phyloP scores from a whole-genome alignment of 2,329 filamentous ascomycete genomes.

The Calonectria hawksworthii region DNA sequence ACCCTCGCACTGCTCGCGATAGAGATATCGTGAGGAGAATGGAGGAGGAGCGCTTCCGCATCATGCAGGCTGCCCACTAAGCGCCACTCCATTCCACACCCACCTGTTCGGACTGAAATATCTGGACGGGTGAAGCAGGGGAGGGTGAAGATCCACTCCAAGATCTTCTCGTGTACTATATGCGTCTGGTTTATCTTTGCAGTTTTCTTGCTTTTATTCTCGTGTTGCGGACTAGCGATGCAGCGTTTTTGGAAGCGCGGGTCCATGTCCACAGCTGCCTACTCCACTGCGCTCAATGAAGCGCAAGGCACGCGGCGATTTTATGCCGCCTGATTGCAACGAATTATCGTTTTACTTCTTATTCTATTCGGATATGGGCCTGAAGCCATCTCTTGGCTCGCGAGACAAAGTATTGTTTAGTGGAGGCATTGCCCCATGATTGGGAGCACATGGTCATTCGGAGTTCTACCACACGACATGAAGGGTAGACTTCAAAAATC shows the following conservation, averaged over 20 bases:
- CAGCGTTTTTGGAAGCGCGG: conserved; percentile 13
- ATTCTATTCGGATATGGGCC: conserved; percentile 23
- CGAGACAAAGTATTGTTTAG: conserved; percentile 47
- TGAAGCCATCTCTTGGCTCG: conserved; percentile 22
- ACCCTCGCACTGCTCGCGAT: conserved; percentile 69
- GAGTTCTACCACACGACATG: conserved; percentile 46
- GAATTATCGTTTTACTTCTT: conserved; percentile 27
- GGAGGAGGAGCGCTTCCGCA: conserved; percentile 63
- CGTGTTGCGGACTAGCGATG: not conserved
- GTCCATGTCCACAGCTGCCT: conserved; percentile 12
- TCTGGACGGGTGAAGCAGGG: conserved; percentile 29
- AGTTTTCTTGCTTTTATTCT: conserved; percentile 18
- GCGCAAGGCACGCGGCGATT: conserved; percentile 13
- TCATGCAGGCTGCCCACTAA: conserved; percentile 49
- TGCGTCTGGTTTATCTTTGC: conserved; percentile 17
- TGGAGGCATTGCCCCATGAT: conserved; percentile 37
- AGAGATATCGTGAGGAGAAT: conserved; percentile 69
- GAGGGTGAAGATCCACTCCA: conserved; percentile 18
- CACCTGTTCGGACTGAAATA: conserved; percentile 14
- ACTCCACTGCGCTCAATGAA: not conserved
- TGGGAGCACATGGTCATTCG: conserved; percentile 28
- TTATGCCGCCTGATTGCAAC: conserved; percentile 37
- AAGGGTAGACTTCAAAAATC: conserved; percentile 42
- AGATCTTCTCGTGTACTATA: conserved; percentile 37
- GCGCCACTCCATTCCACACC: conserved; percentile 22